Evolutionary conservation across 495 filamentous ascomycete species (phyloP), one percentile per base, ranked within the genome.

Genomic region (Lichenothelia convexa): DNA sequence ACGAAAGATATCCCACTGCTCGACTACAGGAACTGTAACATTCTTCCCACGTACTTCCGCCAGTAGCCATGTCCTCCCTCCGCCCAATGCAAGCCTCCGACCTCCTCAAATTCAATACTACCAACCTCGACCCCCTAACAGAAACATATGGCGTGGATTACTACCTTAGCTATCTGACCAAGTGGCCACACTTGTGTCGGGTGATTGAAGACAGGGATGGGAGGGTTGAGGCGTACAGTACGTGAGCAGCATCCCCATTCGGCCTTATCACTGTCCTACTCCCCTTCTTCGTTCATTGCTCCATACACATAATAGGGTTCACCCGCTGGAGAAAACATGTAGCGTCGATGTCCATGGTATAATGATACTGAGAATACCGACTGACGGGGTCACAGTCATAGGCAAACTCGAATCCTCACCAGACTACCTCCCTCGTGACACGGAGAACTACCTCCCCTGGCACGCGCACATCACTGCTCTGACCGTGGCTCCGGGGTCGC

Each of bases 391-490:
- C 6, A 30, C 41, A 93, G 89, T 97, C 47, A 87, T 95, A 70
- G 89, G 85, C 43, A 97, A 97, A 60, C 64, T 89, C 36, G 91
- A 95, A 62, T 75, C 83, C 46, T 84, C 84, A 22, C 85, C 81
- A 18, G 54, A 46, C 40, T 46, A 46, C 3, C 60, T 71, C 15
- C 70, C 69, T 38, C 68, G 74, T 54, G 58, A 67, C 33, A 47
- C 59, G 38, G 45, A 49, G 6, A 53, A 91, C 59, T 93, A 87
- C 57, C 78, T 87, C 15, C 86, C 91, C 18, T 95, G 83, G 80
- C 89, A 95, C 58, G 89, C 86, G 20, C 89, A 97, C 59, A 92
- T 97, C 58, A 97, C 89, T 13, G 86, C 86, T 26, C 65, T 97
- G 13, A 94, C 89, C 2, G 82, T 97, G 18, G 80, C 86, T 11